Conservation (phyloP, 2,329 filamentous ascomycete species). For the Monosporascus cannonballus region DNA sequence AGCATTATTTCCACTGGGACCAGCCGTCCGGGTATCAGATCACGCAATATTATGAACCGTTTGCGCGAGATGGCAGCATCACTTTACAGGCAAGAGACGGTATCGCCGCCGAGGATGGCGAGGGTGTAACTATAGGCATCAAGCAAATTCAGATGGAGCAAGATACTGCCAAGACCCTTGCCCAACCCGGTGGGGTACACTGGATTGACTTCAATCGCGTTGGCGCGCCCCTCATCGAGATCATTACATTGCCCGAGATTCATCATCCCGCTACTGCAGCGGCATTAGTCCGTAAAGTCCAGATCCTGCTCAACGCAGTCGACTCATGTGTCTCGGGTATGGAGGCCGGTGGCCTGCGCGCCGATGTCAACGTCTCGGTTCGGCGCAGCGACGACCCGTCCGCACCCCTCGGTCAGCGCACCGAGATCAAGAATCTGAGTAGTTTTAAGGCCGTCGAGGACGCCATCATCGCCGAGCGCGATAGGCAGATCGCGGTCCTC, state of each 20-base stretch:
- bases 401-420: conserved; percentile 66
- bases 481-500: conserved; percentile 77
- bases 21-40: conserved; percentile 96
- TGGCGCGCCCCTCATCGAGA: conserved; percentile 85
- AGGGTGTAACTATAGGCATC: conserved; percentile 69
- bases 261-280: conserved; percentile 83
- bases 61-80: conserved; percentile 66
- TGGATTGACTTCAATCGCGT: conserved; percentile 93
- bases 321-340: conserved; percentile 87
- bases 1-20: conserved; percentile 99
- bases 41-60: conserved; percentile 83
- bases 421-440: conserved; percentile 95
- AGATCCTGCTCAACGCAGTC: conserved; percentile 70
- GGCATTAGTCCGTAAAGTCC: conserved; percentile 82
- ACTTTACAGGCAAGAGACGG: conserved; percentile 69
- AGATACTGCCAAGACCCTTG: conserved; percentile 90
- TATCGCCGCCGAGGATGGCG: conserved; percentile 67
- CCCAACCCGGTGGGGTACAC: conserved; percentile 65
- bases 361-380: conserved; percentile 94
- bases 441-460: conserved; percentile 95
- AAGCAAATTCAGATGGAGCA: conserved; percentile 97
- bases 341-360: conserved; percentile 85
- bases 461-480: conserved; percentile 83
- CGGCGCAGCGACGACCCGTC: conserved; percentile 44
- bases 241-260: conserved; percentile 87